Percentiles rank a stretch among this genome's conserved stretches.
These are phyloP conservation scores for Hansenula lynferdii DNA, from an alignment of 1,139 yeast genomes.

Conservation along the genomic window DNA sequence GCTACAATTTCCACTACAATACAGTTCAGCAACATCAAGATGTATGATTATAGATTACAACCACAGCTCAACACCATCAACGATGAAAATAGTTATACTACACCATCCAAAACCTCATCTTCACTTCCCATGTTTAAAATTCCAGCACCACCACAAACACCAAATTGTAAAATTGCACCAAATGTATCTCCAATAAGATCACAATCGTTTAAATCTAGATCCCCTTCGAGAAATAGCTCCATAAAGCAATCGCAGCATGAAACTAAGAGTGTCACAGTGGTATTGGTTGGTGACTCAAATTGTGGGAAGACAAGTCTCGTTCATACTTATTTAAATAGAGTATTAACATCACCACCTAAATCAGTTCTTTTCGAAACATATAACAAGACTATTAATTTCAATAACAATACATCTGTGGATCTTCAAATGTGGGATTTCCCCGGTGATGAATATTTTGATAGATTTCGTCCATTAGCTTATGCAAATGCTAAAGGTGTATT, in stretches of 20 bases:
- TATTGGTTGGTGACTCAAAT: constrained; percentile 21
- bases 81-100: too few species aligned
- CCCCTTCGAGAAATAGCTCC: not conserved
- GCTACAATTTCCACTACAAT: too few species aligned
- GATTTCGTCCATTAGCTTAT: constrained; percentile 62
- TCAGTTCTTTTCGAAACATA: constrained; percentile 18
- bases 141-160: not conserved
- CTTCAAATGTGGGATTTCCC: constrained; percentile 49
- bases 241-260: not conserved
- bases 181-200: not conserved
- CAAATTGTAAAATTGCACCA: too few species aligned
- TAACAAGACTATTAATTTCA: constrained; percentile 25
- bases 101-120: not conserved
- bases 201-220: not conserved
- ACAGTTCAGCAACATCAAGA: too few species aligned
- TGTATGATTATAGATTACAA: not conserved
- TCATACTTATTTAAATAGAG: constrained; percentile 14
- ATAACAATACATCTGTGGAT: constrained; percentile 9
- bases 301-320: constrained; percentile 23
- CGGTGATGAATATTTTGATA: constrained; percentile 51
- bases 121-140: not conserved
- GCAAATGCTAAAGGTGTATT: constrained; percentile 65
- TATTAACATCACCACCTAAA: constrained; percentile 5
- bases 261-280: constrained; percentile 7
- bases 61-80: not conserved